Base-by-base conservation (phyloP, 1,139 yeast species). In the Meyerozyma elateridarum region DNA sequence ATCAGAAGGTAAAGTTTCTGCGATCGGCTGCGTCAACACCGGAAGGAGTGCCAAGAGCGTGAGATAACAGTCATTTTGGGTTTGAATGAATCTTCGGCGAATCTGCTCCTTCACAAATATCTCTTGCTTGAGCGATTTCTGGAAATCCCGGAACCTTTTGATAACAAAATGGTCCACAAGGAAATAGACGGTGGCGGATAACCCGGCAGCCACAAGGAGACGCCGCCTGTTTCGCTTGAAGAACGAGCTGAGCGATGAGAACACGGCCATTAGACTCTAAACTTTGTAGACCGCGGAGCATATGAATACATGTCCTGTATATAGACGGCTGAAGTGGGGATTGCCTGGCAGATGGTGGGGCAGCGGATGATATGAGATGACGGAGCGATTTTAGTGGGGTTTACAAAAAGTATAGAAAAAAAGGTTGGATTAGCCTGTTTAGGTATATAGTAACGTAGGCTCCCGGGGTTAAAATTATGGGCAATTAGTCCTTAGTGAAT, bases 51-150 rank as follows among this genome's bases (percentile, higher is more conserved):
- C 91, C 52, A 85, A 68, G 37, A 89, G 76, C 1, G 97, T 89
- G 58, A 79, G 79, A 35, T 85, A 72, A 31, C 96, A 85, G 59
- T 91, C 97, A 47, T 81, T 82, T 51, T 89, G 97, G 14, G 96
- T 91, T 61, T 88, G 96, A 34, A 83, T 78, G 51, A 88, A 91
- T 39, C 95, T 38, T 32, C 53, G 52, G 31, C 49, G 48, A 35
- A 82, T 81, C 47, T 84, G 94, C 49, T 85, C 95, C 46, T 81
- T 77, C 33, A 88, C 81, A 38, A 81, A 76, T 36, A 82, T 73
- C 57, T 87, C 94, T 46, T 84, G 85, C 37, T 75, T 70, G 37
- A 87, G 59, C 30, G 80, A 68, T 42, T 79, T 75, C 51, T 82
- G 89, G 45, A 82, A 72, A 51, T 80, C 79, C 33, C 71, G 61